Evolutionary conservation across 228 moss, liverwort and hornwort species (phyloP), one percentile per base, ranked within the genome.

Genomic region (Sphagnum magellanicum): DNA sequence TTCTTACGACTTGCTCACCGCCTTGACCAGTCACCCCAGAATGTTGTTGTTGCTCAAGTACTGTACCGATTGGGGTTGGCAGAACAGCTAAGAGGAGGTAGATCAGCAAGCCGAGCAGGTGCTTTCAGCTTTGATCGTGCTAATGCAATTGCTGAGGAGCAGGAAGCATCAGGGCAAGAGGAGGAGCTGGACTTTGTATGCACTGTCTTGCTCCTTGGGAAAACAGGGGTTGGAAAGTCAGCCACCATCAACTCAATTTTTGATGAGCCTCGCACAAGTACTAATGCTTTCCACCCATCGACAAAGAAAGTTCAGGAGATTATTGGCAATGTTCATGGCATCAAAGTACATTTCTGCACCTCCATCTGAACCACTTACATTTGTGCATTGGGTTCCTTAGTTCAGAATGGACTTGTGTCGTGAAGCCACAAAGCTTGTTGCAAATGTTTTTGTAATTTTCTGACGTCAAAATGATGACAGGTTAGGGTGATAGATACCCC

Each of bases 231-330:
- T 50, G 97, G 97, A 16, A 98, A 98, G 71, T 91, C 91, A 79
- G 93, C 97, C 3, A 98, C 97, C 32, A 90, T 98, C 11, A 98
- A 98, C 76, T 98, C 97, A 50, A 93, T 98, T 60, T 98, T 98
- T 59, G 97, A 98, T 78, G 93, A 93, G 63, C 78, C 76, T 48
- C 92, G 89, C 71, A 82, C 91, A 14, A 80, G 75, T 46, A 98
- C 97, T 4, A 91, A 88, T 79, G 93, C 97, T 6, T 93, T 87
- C 63, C 85, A 74, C 57, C 91, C 93, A 6, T 81, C 97, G 55
- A 98, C 93, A 14, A 87, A 75, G 49, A 93, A 87, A 75, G 97
- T 98, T 4, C 90, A 90, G 73, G 91, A 93, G 63, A 87, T 98
- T 46, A 80, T 85, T 5, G 97, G 93, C 15, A 86, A 83, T 68